These are phyloP conservation scores for Prinsepia uniflora DNA, from an alignment of 306 rosid species.

Conservation along the genomic window DNA sequence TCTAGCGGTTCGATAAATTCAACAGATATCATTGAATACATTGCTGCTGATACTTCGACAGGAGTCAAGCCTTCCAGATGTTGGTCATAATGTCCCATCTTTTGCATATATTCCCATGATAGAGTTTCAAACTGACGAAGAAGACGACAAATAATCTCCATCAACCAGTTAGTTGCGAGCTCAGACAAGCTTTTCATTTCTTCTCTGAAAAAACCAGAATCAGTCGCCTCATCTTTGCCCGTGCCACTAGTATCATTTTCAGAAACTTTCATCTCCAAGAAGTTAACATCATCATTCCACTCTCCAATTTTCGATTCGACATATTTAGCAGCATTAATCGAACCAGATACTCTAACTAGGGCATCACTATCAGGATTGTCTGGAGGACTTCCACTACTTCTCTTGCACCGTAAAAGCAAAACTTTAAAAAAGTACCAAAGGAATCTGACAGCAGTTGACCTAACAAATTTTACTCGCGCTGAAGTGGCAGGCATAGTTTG, in stretches of 20 bases:
- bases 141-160: conserved; percentile 55
- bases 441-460: conserved; percentile 62
- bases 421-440: conserved; percentile 67
- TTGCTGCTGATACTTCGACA: conserved; percentile 20
- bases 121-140: conserved; percentile 62
- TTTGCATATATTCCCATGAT: conserved; percentile 54
- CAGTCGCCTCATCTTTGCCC: conserved; percentile 20
- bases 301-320: conserved; percentile 52
- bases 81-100: conserved; percentile 31
- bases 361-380: conserved; percentile 37
- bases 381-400: conserved; percentile 36
- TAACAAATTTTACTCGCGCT: conserved; percentile 41
- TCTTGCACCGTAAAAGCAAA: conserved; percentile 47
- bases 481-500: conserved; percentile 51
- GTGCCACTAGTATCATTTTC: conserved; percentile 45
- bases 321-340: conserved; percentile 62
- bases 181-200: conserved; percentile 63
- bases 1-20: conserved; percentile 55
- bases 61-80: conserved; percentile 26
- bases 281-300: conserved; percentile 60
- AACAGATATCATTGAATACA: conserved; percentile 39
- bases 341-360: conserved; percentile 38
- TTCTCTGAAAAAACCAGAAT: conserved; percentile 43
- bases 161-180: conserved; percentile 65
- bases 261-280: conserved; percentile 65